phyloP scores from a whole-genome alignment of 2,329 filamentous ascomycete species.

The Colletotrichum sp. region DNA sequence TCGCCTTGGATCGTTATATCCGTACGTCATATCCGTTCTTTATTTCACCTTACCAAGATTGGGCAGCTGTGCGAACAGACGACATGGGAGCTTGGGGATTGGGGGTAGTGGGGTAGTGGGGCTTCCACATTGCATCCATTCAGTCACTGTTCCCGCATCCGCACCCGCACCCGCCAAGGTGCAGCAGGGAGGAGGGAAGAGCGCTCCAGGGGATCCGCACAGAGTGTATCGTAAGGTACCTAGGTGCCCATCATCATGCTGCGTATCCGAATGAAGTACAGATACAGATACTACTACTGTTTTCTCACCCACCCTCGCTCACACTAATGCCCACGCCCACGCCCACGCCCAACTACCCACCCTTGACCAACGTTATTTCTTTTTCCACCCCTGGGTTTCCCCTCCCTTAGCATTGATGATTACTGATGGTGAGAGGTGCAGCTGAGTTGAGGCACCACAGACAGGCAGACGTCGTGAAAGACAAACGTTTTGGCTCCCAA shows the following conservation, averaged over 20 bases:
- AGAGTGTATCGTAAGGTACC: background rate
- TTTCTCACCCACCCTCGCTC: background rate
- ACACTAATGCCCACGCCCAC: background rate
- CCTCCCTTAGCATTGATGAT: background rate
- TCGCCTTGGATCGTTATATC: background rate
- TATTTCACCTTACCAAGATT: background rate
- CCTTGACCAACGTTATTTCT: background rate
- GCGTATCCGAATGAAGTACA: background rate
- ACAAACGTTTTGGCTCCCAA: background rate
- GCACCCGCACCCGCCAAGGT: background rate
- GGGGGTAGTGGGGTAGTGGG: background rate
- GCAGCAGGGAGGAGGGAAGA: background rate
- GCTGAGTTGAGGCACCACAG: background rate
- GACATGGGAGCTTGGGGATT: background rate
- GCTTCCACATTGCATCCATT: background rate
- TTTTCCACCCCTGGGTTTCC: background rate
- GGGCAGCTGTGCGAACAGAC: slow-evolving; percentile 13
- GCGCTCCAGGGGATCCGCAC: background rate
- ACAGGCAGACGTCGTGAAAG: background rate
- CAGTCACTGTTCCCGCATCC: background rate
- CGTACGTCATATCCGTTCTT: slow-evolving; percentile 5
- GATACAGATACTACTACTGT: background rate
- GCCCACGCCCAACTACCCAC: background rate
- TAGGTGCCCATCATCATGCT: background rate
- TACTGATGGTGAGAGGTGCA: background rate